A percentile compares a stretch with the other conserved stretches of the same genome.
phyloP scores from a whole-genome alignment of 2,329 filamentous ascomycete species.

The Aureobasidium sp. region DNA sequence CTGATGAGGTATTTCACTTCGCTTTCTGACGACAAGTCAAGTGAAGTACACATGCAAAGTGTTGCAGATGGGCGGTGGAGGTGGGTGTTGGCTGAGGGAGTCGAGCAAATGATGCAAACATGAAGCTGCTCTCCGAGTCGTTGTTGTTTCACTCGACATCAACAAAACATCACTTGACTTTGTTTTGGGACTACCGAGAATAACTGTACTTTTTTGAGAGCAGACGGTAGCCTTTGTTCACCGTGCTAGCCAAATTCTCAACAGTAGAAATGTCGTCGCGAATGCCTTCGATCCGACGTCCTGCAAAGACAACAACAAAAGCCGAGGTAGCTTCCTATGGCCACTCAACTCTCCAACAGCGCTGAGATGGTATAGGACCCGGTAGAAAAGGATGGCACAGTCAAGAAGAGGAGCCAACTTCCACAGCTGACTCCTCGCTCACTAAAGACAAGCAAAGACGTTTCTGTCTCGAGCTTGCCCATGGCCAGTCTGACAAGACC shows the following conservation, averaged over 20 bases:
- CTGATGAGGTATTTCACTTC: neutral
- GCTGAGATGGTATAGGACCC: constrained; percentile 13
- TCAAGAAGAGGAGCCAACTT: constrained; percentile 11
- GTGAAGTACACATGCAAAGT: neutral
- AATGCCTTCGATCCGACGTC: neutral
- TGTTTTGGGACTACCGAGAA: neutral
- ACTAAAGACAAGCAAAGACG: neutral
- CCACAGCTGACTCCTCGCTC: constrained; percentile 13
- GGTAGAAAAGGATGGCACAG: neutral
- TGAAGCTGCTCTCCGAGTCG: neutral
- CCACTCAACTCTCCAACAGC: constrained; percentile 14
- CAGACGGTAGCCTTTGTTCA: neutral
- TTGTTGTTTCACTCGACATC: neutral
- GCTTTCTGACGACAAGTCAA: neutral
- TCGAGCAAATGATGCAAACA: constrained; percentile 11
- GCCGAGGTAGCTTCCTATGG: constrained; percentile 2
- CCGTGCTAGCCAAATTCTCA: neutral
- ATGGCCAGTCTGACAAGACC: neutral
- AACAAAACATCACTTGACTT: neutral
- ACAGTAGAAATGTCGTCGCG: neutral
- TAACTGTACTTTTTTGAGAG: neutral
- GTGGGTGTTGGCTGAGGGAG: neutral
- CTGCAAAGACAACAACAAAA: neutral
- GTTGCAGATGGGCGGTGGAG: neutral
- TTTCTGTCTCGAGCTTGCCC: neutral